A percentile compares a stretch with the other conserved stretches of the same genome.
Evolutionary conservation across 1,139 yeast genomes (phyloP).

Genomic region (Yamadazyma epiphylla): DNA sequence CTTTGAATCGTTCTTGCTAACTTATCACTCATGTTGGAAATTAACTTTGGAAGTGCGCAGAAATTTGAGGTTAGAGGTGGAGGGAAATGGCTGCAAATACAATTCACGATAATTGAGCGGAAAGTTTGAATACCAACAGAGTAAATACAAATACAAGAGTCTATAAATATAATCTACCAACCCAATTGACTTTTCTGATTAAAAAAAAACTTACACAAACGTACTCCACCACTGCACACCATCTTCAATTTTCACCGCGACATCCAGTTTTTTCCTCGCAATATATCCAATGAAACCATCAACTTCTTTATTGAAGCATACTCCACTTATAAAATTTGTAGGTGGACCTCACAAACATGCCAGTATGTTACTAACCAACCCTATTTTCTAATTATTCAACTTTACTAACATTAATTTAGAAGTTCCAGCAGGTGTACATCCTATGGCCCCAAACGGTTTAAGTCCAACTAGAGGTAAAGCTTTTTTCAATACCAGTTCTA

Average conservation of each 20-base stretch:
- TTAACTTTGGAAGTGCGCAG: too few relatives aligned
- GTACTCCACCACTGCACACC: too few relatives aligned
- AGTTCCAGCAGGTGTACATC: slow-evolving; percentile 33
- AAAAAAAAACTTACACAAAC: too few relatives aligned
- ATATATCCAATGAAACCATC: slow-evolving; percentile 24
- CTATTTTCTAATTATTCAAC: slow-evolving; percentile 10
- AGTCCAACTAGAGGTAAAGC: slow-evolving; percentile 35
- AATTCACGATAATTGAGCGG: too few relatives aligned
- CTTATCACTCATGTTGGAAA: slow-evolving; percentile 30
- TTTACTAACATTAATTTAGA: slow-evolving; percentile 2
- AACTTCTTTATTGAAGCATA: slow-evolving; percentile 34
- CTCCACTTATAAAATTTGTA: slow-evolving; percentile 59
- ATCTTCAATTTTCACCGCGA: too few relatives aligned
- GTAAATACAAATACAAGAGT: too few relatives aligned
- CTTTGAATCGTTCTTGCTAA: slow-evolving; percentile 58
- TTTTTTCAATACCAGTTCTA: slow-evolving; percentile 28
- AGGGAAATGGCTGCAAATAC: too few relatives aligned
- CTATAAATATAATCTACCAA: too few relatives aligned
- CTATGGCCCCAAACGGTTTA: slow-evolving; percentile 50
- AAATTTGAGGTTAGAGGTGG: too few relatives aligned
- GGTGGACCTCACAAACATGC: slow-evolving; percentile 57
- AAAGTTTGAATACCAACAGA: too few relatives aligned
- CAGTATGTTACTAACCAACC: slow-evolving; percentile 34
- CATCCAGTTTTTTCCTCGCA: not conserved
- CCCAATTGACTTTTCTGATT: too few relatives aligned